Evolutionary conservation across 495 filamentous ascomycete species (phyloP), one percentile per base, ranked within the genome.

Genomic region (Neurospora sp.): DNA sequence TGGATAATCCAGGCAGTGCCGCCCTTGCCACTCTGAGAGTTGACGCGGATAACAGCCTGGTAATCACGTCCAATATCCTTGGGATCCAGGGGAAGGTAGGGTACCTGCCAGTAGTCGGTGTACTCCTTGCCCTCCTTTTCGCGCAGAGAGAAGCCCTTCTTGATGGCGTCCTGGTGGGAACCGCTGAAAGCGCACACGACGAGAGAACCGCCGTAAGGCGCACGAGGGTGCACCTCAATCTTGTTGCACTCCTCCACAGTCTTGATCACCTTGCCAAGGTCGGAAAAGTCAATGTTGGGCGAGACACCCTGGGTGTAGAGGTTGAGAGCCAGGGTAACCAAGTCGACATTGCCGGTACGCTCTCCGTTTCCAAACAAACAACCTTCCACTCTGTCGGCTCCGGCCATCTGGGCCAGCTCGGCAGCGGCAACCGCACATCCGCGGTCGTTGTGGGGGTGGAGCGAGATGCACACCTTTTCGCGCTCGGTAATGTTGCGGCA

Each of bases 31-130:
- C 89, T 93, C 79, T 99, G 96, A 31, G 92, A 95, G 82, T 98
- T 99, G 86, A 98, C 96, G 40, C 95, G 92, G 80, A 99, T 99
- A 80, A 98, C 92, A 48, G 95, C 95, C 82, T 98, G 94, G 86
- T 98, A 98, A 39, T 91, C 98, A 12, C 95, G 90, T 35, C 96
- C 96, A 71, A 98, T 97, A 82, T 98, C 94, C 75, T 92, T 86
- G 3, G 94, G 95, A 78, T 98, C 95, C 68, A 98, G 87, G 20
- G 96, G 96, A 40, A 99, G 91, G 79, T 98, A 99, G 3, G 95
- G 96, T 68, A 99, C 70, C 73, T 87, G 82, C 88, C 88, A 90
- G 68, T 86, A 79, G 71, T 89, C 87, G 31, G 94, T 88, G 71
- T 89, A 84, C 8, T 82, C 83, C 70, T 87, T 86, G 42, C 85